Evolutionary conservation across 176 grass and related monocot genomes (phyloP), one percentile per base, ranked within the genome.

Genomic region (Lolium multiflorum): DNA sequence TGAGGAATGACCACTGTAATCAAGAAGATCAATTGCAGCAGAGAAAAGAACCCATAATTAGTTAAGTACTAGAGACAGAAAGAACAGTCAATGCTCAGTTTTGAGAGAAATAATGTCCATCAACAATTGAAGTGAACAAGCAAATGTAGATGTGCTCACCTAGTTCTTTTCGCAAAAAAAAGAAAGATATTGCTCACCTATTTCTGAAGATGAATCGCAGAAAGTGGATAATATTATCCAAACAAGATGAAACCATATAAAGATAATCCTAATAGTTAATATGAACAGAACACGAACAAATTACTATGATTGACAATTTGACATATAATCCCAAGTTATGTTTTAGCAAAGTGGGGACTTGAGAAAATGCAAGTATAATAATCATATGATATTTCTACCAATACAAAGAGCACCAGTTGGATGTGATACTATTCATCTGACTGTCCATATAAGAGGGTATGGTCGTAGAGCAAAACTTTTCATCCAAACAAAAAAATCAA

Each of bases 1-100:
- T 82, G 97, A 98, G 24, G 94, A 88, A 67, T 98, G 97, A 38
- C 97, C 94, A 76, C 94, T 98, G 81, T 22, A 71, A 78, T 89
- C 21, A 85, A 84, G 57, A 68, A 89, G 6, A 6, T 74, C 60
- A 79, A 86, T 88, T 2, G 25, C 57, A 91, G 72, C 71, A 51
- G 10, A 8, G 15, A 16, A 16, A 71, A 68, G 22, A 38, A 57
- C 81, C 55, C 73, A 11, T 25, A 78, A 77, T 43, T 21, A 26
- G 49, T 63, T 8, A 61, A 78, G 24, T 54, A 83, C 3, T 79
- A 62, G 72, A 78, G 9, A 18, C 22, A 88, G 44, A 72, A 84
- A 16, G 7, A 12, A 71, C n/a, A n/a, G 48, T 51, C 12, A 74
- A 25, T 31, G n/a, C 20, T 50, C 22, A 35, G 15, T 4, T 1